Conservation (phyloP, 2,329 filamentous ascomycete genomes). For the Xylariaceae sp. region DNA sequence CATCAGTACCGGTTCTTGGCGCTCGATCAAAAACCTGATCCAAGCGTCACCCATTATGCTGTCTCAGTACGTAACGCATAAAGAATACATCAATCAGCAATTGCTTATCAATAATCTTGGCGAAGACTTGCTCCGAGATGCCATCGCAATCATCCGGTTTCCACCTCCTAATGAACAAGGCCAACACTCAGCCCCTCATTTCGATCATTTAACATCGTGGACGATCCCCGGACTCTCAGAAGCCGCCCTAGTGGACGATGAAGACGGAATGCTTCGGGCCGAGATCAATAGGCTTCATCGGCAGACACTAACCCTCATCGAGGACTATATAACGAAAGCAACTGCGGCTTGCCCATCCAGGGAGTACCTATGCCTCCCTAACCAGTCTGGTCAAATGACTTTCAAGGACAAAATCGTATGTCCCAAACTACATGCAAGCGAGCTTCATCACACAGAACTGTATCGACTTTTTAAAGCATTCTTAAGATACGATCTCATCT, state of each 20-base stretch:
- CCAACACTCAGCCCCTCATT: neutral
- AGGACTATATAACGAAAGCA: slow-evolving; percentile 15
- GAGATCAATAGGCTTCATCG: slow-evolving; percentile 3
- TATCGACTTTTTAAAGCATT: slow-evolving; percentile 3
- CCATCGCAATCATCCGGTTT: slow-evolving; percentile 10
- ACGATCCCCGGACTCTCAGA: neutral
- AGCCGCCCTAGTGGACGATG: no score
- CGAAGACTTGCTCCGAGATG: slow-evolving; percentile 12
- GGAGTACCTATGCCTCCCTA: slow-evolving; percentile 7
- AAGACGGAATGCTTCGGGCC: neutral
- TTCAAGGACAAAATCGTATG: neutral
- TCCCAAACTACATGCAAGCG: neutral
- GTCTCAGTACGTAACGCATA: neutral
- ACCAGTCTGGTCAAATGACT: neutral
- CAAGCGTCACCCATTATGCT: no score
- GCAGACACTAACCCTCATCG: slow-evolving; percentile 5
- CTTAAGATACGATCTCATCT: slow-evolving; percentile 2
- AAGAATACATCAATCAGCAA: slow-evolving; percentile 1
- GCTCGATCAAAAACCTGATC: no score
- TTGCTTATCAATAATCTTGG: slow-evolving; percentile 6
- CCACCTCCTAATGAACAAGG: neutral
- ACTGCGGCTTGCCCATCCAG: slow-evolving; percentile 6
- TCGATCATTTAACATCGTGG: neutral
- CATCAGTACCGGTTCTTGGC: no score
- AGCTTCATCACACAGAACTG: slow-evolving; percentile 1